phyloP scores from a whole-genome alignment of 352 stramenopile species.

The Hyaloperonospora arabidopsidis region DNA sequence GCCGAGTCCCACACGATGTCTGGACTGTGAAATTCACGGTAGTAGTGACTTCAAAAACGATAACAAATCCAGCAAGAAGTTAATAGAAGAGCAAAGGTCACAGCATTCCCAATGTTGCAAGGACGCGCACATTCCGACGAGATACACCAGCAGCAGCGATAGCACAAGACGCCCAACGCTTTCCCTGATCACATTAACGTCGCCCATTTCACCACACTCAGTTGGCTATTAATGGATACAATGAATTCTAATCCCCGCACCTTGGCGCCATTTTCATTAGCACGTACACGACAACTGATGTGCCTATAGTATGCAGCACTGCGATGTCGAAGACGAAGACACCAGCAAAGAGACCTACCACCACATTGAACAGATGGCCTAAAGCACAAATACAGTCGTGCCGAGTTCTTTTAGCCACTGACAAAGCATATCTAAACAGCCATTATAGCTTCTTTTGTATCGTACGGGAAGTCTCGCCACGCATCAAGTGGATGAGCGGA shows the following conservation, averaged over 20 bases:
- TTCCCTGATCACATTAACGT: constrained; percentile 28
- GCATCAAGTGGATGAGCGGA: constrained; percentile 53
- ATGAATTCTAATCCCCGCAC: constrained; percentile 18
- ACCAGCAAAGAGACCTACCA: constrained; percentile 49
- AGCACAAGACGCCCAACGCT: constrained; percentile 61
- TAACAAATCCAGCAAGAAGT: background rate
- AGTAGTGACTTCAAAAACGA: constrained; percentile 57
- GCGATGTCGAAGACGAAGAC: constrained; percentile 77
- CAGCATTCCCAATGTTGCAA: background rate
- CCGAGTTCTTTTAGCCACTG: background rate
- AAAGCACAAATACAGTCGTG: constrained; percentile 1
- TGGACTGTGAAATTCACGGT: constrained; percentile 71
- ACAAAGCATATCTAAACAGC: background rate
- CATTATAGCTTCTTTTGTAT: background rate
- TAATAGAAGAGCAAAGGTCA: background rate
- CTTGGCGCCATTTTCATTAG: constrained; percentile 59
- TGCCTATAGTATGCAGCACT: constrained; percentile 65
- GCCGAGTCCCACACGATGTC: constrained; percentile 79
- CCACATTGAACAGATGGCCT: constrained; percentile 73
- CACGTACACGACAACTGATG: constrained; percentile 50
- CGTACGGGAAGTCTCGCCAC: constrained; percentile 54
- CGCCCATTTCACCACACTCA: background rate
- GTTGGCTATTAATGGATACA: constrained; percentile 5
- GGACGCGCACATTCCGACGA: constrained; percentile 44
- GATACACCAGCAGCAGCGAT: constrained; percentile 50